Conservation (phyloP, 306 rosid genomes). For the Vachellia collinsii region DNA sequence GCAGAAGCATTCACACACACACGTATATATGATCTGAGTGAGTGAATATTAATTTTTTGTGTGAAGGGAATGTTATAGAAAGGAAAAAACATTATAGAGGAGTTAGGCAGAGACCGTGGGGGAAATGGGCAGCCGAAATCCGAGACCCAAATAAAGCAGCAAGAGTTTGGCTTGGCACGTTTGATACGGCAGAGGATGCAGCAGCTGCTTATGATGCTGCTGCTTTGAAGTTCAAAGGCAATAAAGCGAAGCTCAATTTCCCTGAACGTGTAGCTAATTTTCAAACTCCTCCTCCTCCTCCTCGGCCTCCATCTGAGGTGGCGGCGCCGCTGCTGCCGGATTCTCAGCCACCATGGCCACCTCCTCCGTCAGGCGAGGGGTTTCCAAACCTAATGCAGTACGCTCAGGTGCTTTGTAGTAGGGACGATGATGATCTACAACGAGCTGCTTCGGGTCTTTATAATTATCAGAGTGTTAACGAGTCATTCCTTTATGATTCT, state of each 20-base stretch:
- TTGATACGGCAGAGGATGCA: constrained; percentile 57
- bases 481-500: constrained; percentile 6
- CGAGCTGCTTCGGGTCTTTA: constrained; percentile 40
- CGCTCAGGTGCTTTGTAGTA: constrained; percentile 46
- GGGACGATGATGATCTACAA: constrained; percentile 44
- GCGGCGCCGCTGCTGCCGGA: neutral
- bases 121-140: constrained; percentile 61
- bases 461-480: neutral
- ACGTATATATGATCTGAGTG: neutral
- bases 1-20: neutral
- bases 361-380: constrained; percentile 21
- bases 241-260: constrained; percentile 54
- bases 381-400: constrained; percentile 51
- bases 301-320: neutral
- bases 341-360: neutral
- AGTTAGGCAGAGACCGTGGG: constrained; percentile 59
- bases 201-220: constrained; percentile 56
- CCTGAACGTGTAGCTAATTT: constrained; percentile 38
- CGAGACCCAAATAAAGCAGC: constrained; percentile 57
- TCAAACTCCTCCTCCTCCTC: neutral
- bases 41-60: neutral
- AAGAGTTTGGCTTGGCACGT: constrained; percentile 59
- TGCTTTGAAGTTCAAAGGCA: constrained; percentile 47
- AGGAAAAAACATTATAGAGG: constrained; percentile 53
- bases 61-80: neutral